These are phyloP conservation scores for Psilocybe mexicana DNA, from an alignment of 1,284 basidiomycete species.

Conservation along the genomic window DNA sequence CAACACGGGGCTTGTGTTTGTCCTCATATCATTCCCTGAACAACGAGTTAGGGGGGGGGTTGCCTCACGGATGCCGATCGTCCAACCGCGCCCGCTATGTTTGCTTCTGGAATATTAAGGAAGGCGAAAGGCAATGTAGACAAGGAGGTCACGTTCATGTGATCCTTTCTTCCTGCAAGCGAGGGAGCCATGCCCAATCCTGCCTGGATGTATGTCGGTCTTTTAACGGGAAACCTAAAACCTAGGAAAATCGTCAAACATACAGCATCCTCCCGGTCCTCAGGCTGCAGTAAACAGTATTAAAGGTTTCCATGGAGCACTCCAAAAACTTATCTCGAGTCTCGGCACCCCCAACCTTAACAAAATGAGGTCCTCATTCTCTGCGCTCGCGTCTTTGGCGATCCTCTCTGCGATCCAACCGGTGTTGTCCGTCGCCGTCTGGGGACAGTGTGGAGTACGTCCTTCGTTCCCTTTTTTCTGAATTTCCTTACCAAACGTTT, in stretches of 20 bases:
- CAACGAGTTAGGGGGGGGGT: no score
- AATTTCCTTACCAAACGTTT: constrained; percentile 20
- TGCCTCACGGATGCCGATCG: no score
- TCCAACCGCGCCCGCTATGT: background rate
- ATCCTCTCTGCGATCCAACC: constrained; percentile 31
- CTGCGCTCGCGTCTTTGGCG: constrained; percentile 34
- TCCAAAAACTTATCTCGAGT: background rate
- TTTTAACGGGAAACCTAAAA: constrained; percentile 17
- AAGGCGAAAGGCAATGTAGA: background rate
- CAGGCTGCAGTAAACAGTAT: background rate
- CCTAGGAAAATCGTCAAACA: background rate
- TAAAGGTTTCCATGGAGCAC: constrained; percentile 8
- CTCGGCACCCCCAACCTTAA: background rate
- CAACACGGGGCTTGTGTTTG: no score
- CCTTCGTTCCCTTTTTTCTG: constrained; percentile 12
- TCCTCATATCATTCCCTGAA: no score
- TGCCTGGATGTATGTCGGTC: constrained; percentile 22
- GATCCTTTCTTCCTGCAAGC: background rate
- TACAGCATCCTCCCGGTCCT: background rate
- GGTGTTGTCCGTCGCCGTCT: constrained; percentile 35
- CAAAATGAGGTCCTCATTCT: constrained; percentile 30
- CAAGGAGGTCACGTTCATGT: background rate
- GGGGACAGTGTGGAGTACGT: constrained; percentile 43
- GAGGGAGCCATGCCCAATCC: background rate
- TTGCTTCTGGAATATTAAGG: constrained; percentile 11